These are phyloP conservation scores for Pogostemon cablin DNA, from an alignment of 257 asterid genomes.

Conservation along the genomic window DNA sequence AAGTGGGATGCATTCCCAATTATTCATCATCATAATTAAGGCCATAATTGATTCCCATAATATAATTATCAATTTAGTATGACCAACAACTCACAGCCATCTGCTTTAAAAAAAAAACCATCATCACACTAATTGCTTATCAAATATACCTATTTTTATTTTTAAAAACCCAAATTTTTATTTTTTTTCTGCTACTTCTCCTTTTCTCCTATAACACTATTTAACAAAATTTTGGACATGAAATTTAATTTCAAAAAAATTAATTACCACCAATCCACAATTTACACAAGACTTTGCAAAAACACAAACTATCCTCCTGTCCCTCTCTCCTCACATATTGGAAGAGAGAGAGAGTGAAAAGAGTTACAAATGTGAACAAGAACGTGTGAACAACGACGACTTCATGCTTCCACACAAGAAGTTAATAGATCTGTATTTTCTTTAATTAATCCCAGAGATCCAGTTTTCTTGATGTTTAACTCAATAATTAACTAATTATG, in stretches of 20 bases:
- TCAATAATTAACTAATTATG: conserved; percentile 34
- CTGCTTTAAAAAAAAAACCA: background rate
- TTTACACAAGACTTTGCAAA: too few species aligned
- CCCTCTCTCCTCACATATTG: background rate
- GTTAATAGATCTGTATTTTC: background rate
- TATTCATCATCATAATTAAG: conserved; percentile 10
- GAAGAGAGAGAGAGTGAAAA: background rate
- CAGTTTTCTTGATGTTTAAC: conserved; percentile 22
- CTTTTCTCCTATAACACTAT: too few species aligned
- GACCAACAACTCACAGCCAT: background rate
- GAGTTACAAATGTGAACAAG: conserved; percentile 8
- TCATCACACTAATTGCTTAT: too few species aligned
- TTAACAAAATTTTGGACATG: too few species aligned
- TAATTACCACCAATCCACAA: too few species aligned
- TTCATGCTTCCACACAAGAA: conserved; percentile 13
- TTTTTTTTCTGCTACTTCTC: background rate
- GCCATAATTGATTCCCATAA: background rate
- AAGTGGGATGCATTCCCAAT: conserved; percentile 30
- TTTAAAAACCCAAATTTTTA: too few species aligned
- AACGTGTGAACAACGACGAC: conserved; percentile 30
- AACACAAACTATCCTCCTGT: background rate
- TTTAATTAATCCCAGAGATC: conserved; percentile 5
- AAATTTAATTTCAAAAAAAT: too few species aligned
- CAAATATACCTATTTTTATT: too few species aligned
- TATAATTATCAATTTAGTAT: background rate